These are phyloP conservation scores for Eucalyptus regnans DNA, from an alignment of 345 rosid species.

Conservation along the genomic window DNA sequence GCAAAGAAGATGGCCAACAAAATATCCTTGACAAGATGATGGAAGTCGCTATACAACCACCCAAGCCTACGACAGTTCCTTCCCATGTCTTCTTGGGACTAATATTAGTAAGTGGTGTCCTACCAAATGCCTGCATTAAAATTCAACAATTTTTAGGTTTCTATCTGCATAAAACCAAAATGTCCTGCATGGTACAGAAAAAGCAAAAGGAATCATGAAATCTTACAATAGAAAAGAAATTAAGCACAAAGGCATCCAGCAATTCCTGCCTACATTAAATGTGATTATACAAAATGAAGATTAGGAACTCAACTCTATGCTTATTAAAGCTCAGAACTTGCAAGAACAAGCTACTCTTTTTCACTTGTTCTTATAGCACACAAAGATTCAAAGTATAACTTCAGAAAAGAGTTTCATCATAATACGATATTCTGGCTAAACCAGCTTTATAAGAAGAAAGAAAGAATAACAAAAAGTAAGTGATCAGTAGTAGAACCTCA, in stretches of 20 bases:
- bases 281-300: neutral
- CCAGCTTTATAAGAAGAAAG: neutral
- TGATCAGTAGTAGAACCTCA: neutral
- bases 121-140: conserved; percentile 65
- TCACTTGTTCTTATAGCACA: neutral
- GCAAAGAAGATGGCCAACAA: conserved; percentile 67
- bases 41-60: conserved; percentile 69
- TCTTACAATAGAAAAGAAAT: neutral
- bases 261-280: neutral
- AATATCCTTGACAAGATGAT: conserved; percentile 44
- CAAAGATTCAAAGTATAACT: neutral
- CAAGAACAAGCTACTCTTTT: neutral
- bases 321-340: neutral
- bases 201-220: neutral
- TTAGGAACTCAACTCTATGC: neutral
- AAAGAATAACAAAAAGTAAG: neutral
- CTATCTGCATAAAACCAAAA: neutral
- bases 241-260: neutral
- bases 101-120: conserved; percentile 63
- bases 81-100: conserved; percentile 99
- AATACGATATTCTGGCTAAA: neutral
- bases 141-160: neutral
- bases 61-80: conserved; percentile 71
- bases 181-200: neutral
- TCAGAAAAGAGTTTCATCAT: neutral